A percentile compares a stretch with the other conserved stretches of the same genome.
phyloP scores from a whole-genome alignment of 345 rosid species.

The Boechera stricta region DNA sequence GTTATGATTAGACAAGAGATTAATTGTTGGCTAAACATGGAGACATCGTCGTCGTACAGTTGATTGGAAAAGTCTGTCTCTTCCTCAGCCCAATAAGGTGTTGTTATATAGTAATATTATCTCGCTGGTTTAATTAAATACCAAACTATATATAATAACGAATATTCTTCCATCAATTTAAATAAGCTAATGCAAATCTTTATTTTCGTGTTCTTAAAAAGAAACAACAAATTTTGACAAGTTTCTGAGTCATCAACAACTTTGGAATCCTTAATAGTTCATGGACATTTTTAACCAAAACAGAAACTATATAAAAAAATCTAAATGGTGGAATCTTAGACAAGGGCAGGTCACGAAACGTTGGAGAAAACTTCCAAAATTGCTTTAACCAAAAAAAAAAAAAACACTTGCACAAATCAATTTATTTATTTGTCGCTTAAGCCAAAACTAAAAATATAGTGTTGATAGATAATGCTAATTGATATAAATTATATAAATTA shows the following conservation, averaged over 20 bases:
- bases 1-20: slow-evolving; percentile 34
- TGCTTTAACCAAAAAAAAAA: neutral
- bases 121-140: neutral
- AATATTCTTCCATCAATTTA: slow-evolving; percentile 24
- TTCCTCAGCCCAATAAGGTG: slow-evolving; percentile 21
- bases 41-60: slow-evolving; percentile 38
- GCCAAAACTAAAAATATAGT: neutral
- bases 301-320: neutral
- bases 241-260: slow-evolving; percentile 43
- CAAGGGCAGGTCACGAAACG: slow-evolving; percentile 18
- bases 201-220: neutral
- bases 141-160: slow-evolving; percentile 23
- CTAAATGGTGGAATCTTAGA: slow-evolving; percentile 26
- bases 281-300: slow-evolving; percentile 10
- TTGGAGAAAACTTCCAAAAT: slow-evolving; percentile 33
- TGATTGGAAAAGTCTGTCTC: slow-evolving; percentile 16
- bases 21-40: slow-evolving; percentile 42
- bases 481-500: neutral
- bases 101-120: slow-evolving; percentile 21
- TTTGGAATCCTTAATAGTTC: slow-evolving; percentile 24
- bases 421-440: neutral
- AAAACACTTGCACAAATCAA: neutral
- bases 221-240: slow-evolving; percentile 11
- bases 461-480: neutral
- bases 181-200: slow-evolving; percentile 10